Evolutionary conservation across 257 asterid species (phyloP).

Genomic region (Jacaranda mimosifolia): DNA sequence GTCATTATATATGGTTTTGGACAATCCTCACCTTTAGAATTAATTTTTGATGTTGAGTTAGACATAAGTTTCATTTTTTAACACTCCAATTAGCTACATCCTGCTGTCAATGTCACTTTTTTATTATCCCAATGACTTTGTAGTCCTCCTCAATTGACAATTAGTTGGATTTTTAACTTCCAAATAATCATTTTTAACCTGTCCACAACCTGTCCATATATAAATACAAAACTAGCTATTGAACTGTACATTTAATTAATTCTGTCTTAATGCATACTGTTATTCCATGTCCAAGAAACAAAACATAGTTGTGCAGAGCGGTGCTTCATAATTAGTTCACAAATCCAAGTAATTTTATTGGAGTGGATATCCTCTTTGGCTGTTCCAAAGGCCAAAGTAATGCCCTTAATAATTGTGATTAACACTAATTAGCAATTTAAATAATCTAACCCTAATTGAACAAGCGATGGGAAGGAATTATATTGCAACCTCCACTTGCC

Average conservation of each 20-base stretch:
- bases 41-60: too few relatives aligned
- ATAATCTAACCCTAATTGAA: not conserved
- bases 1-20: too few relatives aligned
- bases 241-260: not conserved
- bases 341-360: too few relatives aligned
- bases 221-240: not conserved
- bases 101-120: too few relatives aligned
- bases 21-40: too few relatives aligned
- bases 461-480: not conserved
- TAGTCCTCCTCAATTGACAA: too few relatives aligned
- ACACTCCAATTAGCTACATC: too few relatives aligned
- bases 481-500: conserved; percentile 4
- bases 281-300: not conserved
- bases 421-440: not conserved
- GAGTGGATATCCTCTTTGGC: not conserved
- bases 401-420: not conserved
- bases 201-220: too few relatives aligned
- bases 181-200: too few relatives aligned
- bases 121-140: too few relatives aligned
- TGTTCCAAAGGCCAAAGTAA: not conserved
- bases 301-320: not conserved
- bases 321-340: not conserved
- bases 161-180: too few relatives aligned
- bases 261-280: not conserved
- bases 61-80: too few relatives aligned